phyloP scores from a whole-genome alignment of 75 land plant genomes.

The Azolla pinnata region DNA sequence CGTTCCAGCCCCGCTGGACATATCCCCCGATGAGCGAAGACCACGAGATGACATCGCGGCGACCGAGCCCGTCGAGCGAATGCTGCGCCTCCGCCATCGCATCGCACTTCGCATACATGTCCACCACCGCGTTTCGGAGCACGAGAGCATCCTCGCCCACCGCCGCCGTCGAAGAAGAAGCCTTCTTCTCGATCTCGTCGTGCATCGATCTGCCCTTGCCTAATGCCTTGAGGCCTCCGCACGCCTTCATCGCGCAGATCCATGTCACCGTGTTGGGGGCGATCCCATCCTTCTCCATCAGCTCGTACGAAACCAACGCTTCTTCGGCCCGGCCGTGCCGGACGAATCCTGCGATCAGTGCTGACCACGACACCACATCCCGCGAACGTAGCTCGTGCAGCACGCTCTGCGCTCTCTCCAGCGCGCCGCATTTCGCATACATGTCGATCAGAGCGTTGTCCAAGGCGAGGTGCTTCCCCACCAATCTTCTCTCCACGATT shows the following conservation, averaged over 20 bases:
- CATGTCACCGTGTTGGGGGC: constrained; percentile 11
- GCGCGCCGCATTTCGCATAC: constrained; percentile 11
- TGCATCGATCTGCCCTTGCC: neutral
- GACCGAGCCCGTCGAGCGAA: neutral
- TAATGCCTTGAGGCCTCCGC: neutral
- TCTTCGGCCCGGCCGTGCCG: constrained; percentile 4
- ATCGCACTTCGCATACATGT: constrained; percentile 1
- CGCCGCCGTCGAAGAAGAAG: too few relatives aligned
- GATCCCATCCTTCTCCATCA: constrained; percentile 4
- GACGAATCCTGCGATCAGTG: constrained; percentile 10
- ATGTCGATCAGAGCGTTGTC: constrained; percentile 11
- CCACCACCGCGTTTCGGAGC: neutral
- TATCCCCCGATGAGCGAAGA: constrained; percentile 28
- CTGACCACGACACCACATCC: constrained; percentile 18
- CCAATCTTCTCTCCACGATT: constrained; percentile 13
- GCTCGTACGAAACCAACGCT: constrained; percentile 7
- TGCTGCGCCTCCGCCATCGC: neutral
- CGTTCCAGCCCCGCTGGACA: constrained; percentile 16
- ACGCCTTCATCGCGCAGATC: constrained; percentile 15
- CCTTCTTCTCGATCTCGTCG: neutral
- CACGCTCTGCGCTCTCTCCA: constrained; percentile 10
- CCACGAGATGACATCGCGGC: constrained; percentile 13
- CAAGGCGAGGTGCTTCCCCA: too few relatives aligned
- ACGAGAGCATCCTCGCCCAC: neutral
- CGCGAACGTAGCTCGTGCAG: neutral